These are phyloP conservation scores for Spiromastix sp. DNA, from an alignment of 2,329 filamentous ascomycete genomes.

Conservation along the genomic window DNA sequence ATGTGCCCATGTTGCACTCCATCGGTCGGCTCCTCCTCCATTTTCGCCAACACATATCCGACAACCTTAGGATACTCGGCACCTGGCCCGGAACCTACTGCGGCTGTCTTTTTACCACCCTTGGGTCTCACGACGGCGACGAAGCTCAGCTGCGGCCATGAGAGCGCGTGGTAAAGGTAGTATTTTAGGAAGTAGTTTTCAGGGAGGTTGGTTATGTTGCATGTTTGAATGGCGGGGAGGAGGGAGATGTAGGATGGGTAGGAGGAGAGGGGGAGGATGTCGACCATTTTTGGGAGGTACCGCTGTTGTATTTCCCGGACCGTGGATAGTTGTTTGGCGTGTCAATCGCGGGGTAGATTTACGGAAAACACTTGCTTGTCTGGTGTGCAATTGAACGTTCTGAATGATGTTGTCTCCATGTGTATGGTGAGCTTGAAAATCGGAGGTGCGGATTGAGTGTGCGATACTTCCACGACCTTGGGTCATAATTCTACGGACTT, in stretches of 20 bases:
- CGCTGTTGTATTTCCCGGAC: too few species aligned
- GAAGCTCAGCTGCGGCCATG: slow-evolving; percentile 94
- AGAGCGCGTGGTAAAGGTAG: slow-evolving; percentile 97
- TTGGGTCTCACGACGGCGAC: slow-evolving; percentile 86
- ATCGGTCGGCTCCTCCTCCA: slow-evolving; percentile 94
- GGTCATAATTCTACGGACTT: too few species aligned
- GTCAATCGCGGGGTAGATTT: too few species aligned
- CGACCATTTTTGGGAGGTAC: slow-evolving; percentile 34
- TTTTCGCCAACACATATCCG: slow-evolving; percentile 98
- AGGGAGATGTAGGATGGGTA: slow-evolving; percentile 63
- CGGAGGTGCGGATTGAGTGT: too few species aligned
- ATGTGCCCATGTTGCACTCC: slow-evolving; percentile 93
- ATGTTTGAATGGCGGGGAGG: slow-evolving; percentile 81
- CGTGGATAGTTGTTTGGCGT: too few species aligned
- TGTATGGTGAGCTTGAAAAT: too few species aligned
- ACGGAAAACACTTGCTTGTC: too few species aligned
- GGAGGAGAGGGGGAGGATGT: slow-evolving; percentile 37
- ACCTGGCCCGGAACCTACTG: slow-evolving; percentile 15
- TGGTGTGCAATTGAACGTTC: too few species aligned
- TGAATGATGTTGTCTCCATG: too few species aligned
- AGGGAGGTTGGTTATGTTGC: slow-evolving; percentile 96
- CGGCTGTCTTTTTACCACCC: slow-evolving; percentile 51
- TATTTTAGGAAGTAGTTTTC: slow-evolving; percentile 99
- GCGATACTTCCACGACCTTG: too few species aligned
- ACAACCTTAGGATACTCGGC: slow-evolving; percentile 88